phyloP scores from a whole-genome alignment of 306 rosid genomes.

The Prunus salicina region DNA sequence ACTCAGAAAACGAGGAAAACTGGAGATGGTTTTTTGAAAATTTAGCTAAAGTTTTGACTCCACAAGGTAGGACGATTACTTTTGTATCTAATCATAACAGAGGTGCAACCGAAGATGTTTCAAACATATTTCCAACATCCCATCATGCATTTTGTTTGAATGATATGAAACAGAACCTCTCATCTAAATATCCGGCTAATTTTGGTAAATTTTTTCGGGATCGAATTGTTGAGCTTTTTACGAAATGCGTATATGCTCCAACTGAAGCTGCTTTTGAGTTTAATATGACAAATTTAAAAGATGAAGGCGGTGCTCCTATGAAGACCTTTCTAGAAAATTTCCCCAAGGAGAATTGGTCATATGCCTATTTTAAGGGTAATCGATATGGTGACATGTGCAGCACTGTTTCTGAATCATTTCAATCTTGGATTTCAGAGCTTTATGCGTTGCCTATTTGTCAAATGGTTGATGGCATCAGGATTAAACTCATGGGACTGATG shows the following conservation, averaged over 20 bases:
- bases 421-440: not conserved
- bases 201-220: not conserved
- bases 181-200: not conserved
- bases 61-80: not conserved
- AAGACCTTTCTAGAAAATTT: not conserved
- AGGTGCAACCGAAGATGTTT: not conserved
- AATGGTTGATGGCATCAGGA: not conserved
- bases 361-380: not conserved
- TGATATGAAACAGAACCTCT: not conserved
- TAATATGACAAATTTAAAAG: not conserved
- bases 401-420: not conserved
- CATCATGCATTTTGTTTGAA: not conserved
- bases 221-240: not conserved
- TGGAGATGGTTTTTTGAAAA: slow-evolving; percentile 5
- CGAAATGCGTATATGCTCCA: not conserved
- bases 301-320: not conserved
- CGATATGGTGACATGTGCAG: not conserved
- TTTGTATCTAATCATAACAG: not conserved
- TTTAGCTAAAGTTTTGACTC: not conserved
- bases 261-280: not conserved
- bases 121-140: not conserved
- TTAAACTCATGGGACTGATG: not conserved
- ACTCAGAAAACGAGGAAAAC: not conserved
- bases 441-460: not conserved
- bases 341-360: not conserved